Evolutionary conservation across 2,329 filamentous ascomycete species (phyloP).

Genomic region (Aspergillus niger): DNA sequence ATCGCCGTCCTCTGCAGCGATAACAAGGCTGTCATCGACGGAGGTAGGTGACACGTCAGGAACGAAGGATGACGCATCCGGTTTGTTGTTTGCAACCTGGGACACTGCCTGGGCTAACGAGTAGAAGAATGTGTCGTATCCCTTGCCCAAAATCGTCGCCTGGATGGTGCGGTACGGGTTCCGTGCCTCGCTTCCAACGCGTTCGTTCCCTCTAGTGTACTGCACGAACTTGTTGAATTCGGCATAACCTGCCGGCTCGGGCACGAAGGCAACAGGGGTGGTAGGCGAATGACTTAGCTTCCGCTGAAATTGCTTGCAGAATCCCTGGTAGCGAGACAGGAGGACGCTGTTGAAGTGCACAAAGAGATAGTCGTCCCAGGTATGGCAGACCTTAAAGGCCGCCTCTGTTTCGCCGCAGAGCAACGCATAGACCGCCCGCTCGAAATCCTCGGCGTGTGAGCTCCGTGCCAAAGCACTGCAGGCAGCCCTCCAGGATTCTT

Average conservation of each 20-base stretch:
- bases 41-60: conserved; percentile 51
- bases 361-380: conserved; percentile 86
- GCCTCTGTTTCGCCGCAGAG: conserved; percentile 81
- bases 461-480: conserved; percentile 56
- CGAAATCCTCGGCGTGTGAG: conserved; percentile 71
- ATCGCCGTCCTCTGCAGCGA: conserved; percentile 53
- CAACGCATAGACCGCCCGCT: conserved; percentile 86
- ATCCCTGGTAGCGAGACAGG: conserved; percentile 75
- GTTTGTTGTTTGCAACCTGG: conserved; percentile 31
- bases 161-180: conserved; percentile 50
- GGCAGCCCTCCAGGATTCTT: conserved; percentile 42
- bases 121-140: conserved; percentile 45
- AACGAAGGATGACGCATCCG: conserved; percentile 35
- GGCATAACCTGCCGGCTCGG: conserved; percentile 54
- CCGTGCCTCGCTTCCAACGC: conserved; percentile 41
- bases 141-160: conserved; percentile 45
- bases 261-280: conserved; percentile 56
- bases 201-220: conserved; percentile 38
- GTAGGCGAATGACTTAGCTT: conserved; percentile 57
- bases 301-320: conserved; percentile 50
- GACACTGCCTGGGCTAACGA: conserved; percentile 45
- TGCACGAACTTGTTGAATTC: conserved; percentile 43
- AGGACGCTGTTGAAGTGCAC: conserved; percentile 85
- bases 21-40: conserved; percentile 52
- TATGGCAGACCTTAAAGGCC: conserved; percentile 73